A percentile compares a stretch with the other conserved stretches of the same genome.
Evolutionary conservation across 2,329 filamentous ascomycete genomes (phyloP).

Genomic region (Epichloe elymi): DNA sequence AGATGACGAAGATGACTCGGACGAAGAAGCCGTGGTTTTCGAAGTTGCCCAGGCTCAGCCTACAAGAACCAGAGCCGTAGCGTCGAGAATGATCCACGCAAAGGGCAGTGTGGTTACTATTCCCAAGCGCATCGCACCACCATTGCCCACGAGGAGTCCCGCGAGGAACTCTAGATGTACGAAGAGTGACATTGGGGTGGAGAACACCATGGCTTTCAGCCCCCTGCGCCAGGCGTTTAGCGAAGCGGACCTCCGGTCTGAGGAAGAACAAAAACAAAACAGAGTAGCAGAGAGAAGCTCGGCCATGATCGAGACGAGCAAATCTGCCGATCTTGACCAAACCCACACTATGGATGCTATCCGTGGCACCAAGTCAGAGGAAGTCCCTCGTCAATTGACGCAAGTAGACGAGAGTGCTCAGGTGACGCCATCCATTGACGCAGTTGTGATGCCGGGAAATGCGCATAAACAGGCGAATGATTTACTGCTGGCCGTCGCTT

Average conservation of each 20-base stretch:
- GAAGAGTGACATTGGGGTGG: conserved; percentile 43
- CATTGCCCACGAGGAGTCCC: conserved; percentile 65
- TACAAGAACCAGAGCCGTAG: conserved; percentile 40
- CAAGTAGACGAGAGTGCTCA: not conserved
- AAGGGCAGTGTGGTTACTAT: conserved; percentile 77
- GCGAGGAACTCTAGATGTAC: conserved; percentile 43
- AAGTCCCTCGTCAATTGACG: not conserved
- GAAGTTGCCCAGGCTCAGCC: conserved; percentile 49
- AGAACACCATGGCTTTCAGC: conserved; percentile 40
- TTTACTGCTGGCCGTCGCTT: not conserved
- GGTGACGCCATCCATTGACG: conserved; percentile 1
- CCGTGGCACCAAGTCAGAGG: not conserved
- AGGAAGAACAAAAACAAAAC: conserved; percentile 10
- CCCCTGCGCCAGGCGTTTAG: conserved; percentile 37
- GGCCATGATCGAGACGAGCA: not conserved
- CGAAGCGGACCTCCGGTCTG: conserved; percentile 17
- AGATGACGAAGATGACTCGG: conserved; percentile 34
- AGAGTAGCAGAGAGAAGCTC: not conserved
- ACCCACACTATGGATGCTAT: not conserved
- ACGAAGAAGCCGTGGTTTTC: conserved; percentile 52
- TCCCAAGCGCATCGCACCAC: conserved; percentile 64
- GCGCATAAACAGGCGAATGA: conserved; percentile 1
- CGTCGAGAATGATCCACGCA: conserved; percentile 53
- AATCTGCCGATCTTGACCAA: not conserved
- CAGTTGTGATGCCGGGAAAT: not conserved